A percentile compares a stretch with the other conserved stretches of the same genome.
phyloP scores from a whole-genome alignment of 257 asterid species.

The Nyctanthes arbortristis region DNA sequence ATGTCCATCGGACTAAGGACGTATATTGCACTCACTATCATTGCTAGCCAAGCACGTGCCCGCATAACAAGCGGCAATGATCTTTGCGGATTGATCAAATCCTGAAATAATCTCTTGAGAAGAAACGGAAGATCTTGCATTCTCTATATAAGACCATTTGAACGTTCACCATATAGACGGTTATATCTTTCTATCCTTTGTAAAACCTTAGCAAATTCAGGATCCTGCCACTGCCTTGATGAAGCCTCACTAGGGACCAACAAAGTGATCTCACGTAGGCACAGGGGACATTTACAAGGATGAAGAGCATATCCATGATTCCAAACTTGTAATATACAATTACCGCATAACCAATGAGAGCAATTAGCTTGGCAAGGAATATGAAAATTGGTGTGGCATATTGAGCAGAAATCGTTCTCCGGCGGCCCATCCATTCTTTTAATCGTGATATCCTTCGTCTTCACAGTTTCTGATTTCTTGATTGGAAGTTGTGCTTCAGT shows the following conservation, averaged over 20 bases:
- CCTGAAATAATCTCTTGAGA: slow-evolving; percentile 78
- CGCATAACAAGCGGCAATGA: slow-evolving; percentile 75
- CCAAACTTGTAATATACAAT: slow-evolving; percentile 86
- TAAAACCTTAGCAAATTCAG: slow-evolving; percentile 52
- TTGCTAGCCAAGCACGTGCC: slow-evolving; percentile 85
- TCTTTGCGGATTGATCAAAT: slow-evolving; percentile 84
- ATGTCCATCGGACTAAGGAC: slow-evolving; percentile 53
- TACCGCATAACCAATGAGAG: slow-evolving; percentile 94
- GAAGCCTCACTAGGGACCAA: slow-evolving; percentile 82
- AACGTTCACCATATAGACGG: slow-evolving; percentile 61
- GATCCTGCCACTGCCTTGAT: slow-evolving; percentile 41
- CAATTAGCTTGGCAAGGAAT: slow-evolving; percentile 93
- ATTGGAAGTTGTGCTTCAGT: neutral
- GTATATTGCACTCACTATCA: slow-evolving; percentile 35
- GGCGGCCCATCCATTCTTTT: slow-evolving; percentile 78
- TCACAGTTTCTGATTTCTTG: neutral
- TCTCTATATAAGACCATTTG: slow-evolving; percentile 71
- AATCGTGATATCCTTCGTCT: neutral
- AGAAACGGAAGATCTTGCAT: slow-evolving; percentile 96
- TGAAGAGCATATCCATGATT: slow-evolving; percentile 74
- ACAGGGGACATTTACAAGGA: slow-evolving; percentile 86
- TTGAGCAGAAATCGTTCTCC: slow-evolving; percentile 74
- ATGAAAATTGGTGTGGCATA: slow-evolving; percentile 69
- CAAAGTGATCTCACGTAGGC: slow-evolving; percentile 87
- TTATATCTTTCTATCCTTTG: slow-evolving; percentile 72